Conservation (phyloP, 768 basidiomycete species). For the Lactarius indigo region DNA sequence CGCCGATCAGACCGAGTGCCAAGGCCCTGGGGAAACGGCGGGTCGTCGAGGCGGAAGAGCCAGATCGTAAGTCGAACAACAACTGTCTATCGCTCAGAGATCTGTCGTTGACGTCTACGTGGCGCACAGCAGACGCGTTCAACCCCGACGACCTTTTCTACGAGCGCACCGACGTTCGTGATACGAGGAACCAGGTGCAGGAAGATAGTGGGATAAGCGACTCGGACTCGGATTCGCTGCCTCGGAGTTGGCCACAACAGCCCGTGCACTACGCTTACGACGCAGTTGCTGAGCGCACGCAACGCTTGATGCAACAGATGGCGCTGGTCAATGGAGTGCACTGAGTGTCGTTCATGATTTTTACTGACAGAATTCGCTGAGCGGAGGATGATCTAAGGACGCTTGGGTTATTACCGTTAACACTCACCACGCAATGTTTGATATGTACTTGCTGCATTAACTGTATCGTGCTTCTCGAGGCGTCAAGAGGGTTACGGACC, state of each 20-base stretch:
- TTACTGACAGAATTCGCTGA: not conserved
- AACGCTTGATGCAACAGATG: constrained; percentile 46
- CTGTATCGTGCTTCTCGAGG: constrained; percentile 1
- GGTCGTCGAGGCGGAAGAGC: constrained; percentile 50
- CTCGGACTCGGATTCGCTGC: constrained; percentile 50
- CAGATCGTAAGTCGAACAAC: constrained; percentile 41
- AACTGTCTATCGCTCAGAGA: constrained; percentile 1
- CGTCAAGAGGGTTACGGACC: not conserved
- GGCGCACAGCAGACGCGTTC: constrained; percentile 39
- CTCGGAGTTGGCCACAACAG: constrained; percentile 38
- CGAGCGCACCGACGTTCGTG: constrained; percentile 34
- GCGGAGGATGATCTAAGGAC: constrained; percentile 1
- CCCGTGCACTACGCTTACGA: constrained; percentile 84
- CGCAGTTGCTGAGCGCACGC: constrained; percentile 79
- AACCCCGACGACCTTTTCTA: constrained; percentile 58
- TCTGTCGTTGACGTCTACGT: not conserved
- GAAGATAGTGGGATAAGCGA: constrained; percentile 34
- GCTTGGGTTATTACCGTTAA: constrained; percentile 11
- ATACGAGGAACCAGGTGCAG: constrained; percentile 31
- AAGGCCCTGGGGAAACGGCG: constrained; percentile 87
- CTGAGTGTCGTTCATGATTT: constrained; percentile 12
- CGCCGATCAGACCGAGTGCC: constrained; percentile 65
- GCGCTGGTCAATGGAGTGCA: constrained; percentile 32
- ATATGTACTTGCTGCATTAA: constrained; percentile 23
- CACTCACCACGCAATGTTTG: constrained; percentile 20